Percentiles rank a stretch among this genome's conserved stretches.
These are phyloP conservation scores for Penicillium sp. DNA, from an alignment of 2,329 filamentous ascomycete species.

Conservation along the genomic window DNA sequence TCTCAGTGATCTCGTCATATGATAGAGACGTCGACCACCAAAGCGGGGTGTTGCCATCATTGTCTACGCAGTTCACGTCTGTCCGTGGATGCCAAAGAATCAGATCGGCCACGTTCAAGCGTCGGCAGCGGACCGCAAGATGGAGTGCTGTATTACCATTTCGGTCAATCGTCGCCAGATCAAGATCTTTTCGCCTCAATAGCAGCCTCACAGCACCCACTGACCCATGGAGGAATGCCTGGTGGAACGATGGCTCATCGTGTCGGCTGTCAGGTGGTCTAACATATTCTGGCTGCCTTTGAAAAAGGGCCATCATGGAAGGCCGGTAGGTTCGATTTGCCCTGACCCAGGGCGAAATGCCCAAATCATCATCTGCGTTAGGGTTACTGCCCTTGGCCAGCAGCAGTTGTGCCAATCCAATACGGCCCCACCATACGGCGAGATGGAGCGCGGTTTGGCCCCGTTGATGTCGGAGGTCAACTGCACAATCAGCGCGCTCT, in stretches of 20 bases:
- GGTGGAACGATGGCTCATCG: not conserved
- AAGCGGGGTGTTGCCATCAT: not conserved
- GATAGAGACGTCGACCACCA: not conserved
- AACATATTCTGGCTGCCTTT: not conserved
- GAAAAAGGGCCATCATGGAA: not conserved
- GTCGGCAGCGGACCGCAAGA: not conserved
- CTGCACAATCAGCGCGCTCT: not conserved
- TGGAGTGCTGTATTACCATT: not conserved
- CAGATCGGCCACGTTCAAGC: not conserved
- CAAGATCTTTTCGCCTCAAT: not conserved
- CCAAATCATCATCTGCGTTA: not conserved
- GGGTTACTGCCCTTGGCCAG: not conserved
- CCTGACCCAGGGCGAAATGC: slow-evolving; percentile 1
- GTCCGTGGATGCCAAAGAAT: not conserved
- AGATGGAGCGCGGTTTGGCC: slow-evolving; percentile 1
- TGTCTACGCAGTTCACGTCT: not conserved
- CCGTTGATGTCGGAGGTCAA: not conserved
- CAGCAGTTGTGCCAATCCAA: not conserved
- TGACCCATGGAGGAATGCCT: not conserved
- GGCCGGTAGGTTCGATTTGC: not conserved
- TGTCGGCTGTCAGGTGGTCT: not conserved
- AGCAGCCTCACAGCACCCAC: not conserved
- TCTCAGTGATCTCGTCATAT: not conserved
- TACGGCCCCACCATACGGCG: not conserved
- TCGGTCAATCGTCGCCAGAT: not conserved